A percentile compares a stretch with the other conserved stretches of the same genome.
Evolutionary conservation across 306 rosid species (phyloP).

Genomic region (Dalbergia oliveri): DNA sequence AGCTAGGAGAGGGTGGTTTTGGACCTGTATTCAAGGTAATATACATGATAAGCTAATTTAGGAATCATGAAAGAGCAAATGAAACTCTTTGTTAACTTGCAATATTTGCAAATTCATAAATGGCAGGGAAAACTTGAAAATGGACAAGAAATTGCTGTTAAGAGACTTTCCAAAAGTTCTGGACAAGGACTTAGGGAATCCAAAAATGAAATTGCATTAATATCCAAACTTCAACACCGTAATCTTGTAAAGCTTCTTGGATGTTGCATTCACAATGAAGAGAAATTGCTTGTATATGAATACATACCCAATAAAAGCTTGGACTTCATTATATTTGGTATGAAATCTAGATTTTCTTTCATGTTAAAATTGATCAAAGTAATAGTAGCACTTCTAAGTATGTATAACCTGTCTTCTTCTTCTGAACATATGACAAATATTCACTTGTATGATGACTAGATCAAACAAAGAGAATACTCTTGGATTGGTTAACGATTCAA

Average conservation of each 20-base stretch:
- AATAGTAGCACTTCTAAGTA: neutral
- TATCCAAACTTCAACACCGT: conserved; percentile 54
- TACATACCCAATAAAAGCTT: conserved; percentile 53
- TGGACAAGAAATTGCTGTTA: conserved; percentile 57
- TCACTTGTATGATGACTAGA: conserved; percentile 30
- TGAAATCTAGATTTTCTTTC: neutral
- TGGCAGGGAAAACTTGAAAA: conserved; percentile 44
- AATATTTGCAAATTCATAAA: neutral
- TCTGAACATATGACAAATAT: neutral
- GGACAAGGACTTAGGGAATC: conserved; percentile 49
- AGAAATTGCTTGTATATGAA: conserved; percentile 50
- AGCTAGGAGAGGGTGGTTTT: conserved; percentile 58
- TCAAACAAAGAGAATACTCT: conserved; percentile 15
- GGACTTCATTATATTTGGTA: conserved; percentile 49
- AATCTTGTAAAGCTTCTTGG: conserved; percentile 56
- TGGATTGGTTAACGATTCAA: conserved; percentile 59
- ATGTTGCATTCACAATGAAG: conserved; percentile 49
- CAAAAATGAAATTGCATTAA: conserved; percentile 44
- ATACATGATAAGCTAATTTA: neutral
- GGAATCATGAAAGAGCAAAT: neutral
- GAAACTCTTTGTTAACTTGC: neutral
- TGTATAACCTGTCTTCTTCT: neutral
- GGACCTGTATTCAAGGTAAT: conserved; percentile 51
- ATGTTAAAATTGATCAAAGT: neutral
- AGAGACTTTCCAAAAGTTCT: conserved; percentile 49